These are phyloP conservation scores for Leccinum sublutescens DNA, from an alignment of 768 basidiomycete species.

Conservation along the genomic window DNA sequence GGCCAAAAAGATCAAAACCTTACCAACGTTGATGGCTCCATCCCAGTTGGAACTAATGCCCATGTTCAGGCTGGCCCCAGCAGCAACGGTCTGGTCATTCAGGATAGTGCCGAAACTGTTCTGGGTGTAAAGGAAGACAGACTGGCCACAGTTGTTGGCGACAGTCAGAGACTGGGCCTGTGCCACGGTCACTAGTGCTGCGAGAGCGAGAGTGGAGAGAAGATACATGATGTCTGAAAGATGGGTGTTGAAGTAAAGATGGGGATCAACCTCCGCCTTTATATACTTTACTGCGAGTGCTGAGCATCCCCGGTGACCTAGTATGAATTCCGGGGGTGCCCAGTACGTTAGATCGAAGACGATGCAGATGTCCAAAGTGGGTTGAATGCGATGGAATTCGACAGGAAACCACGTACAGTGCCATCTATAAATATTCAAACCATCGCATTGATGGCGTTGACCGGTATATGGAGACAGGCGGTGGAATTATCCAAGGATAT, in stretches of 20 bases:
- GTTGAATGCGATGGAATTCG: not conserved
- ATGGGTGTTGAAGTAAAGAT: not conserved
- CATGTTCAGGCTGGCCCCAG: conserved; percentile 26
- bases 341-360: not conserved
- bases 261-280: not conserved
- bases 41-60: conserved; percentile 34
- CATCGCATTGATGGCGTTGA: not conserved
- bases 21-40: conserved; percentile 31
- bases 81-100: conserved; percentile 27
- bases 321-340: not conserved
- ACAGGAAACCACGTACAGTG: not conserved
- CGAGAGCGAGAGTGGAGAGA: not conserved
- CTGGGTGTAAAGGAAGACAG: conserved; percentile 31
- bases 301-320: not conserved
- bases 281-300: conserved; percentile 9
- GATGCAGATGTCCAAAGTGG: conserved; percentile 1
- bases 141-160: conserved; percentile 23
- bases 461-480: not conserved
- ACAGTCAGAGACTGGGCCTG: conserved; percentile 32
- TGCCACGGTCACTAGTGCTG: not conserved
- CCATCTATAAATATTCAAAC: not conserved
- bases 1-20: not conserved
- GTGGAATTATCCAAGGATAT: not conserved
- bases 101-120: conserved; percentile 28
- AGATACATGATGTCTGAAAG: conserved; percentile 1